These are phyloP conservation scores for Ciborinia camelliae DNA, from an alignment of 2,329 filamentous ascomycete species.

Conservation along the genomic window DNA sequence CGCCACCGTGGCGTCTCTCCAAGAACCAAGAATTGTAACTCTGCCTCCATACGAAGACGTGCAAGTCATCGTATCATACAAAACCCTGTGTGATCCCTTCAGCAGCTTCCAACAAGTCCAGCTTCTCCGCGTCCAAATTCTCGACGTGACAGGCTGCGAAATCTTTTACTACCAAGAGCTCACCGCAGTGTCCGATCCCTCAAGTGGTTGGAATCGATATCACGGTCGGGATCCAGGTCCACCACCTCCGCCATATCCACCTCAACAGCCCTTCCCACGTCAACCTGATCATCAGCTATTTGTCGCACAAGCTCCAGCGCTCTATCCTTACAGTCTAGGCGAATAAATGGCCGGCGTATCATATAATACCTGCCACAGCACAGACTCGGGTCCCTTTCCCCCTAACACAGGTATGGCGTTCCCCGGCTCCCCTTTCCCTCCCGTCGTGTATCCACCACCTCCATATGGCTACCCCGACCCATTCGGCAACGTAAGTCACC, in stretches of 20 bases:
- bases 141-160: slow-evolving; percentile 19
- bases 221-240: slow-evolving; percentile 29
- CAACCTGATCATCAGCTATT: not conserved
- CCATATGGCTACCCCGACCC: not conserved
- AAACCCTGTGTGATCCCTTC: slow-evolving; percentile 22
- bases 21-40: slow-evolving; percentile 19
- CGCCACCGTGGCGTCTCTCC: slow-evolving; percentile 26
- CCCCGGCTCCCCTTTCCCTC: not conserved
- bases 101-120: slow-evolving; percentile 21
- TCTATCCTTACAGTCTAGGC: not conserved
- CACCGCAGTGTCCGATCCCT: slow-evolving; percentile 18
- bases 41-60: slow-evolving; percentile 20
- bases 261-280: not conserved
- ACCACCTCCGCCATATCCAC: slow-evolving; percentile 22
- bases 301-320: not conserved
- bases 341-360: slow-evolving; percentile 25
- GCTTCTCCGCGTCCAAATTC: slow-evolving; percentile 25
- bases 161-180: slow-evolving; percentile 25
- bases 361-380: slow-evolving; percentile 33
- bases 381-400: slow-evolving; percentile 30
- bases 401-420: slow-evolving; percentile 8
- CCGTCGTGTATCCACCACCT: not conserved
- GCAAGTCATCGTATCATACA: slow-evolving; percentile 24
- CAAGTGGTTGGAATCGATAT: slow-evolving; percentile 25
- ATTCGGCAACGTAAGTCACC: not conserved